A percentile compares a stretch with the other conserved stretches of the same genome.
Conservation (phyloP, 1,284 basidiomycete genomes). For the Boletus albobrunnescens region DNA sequence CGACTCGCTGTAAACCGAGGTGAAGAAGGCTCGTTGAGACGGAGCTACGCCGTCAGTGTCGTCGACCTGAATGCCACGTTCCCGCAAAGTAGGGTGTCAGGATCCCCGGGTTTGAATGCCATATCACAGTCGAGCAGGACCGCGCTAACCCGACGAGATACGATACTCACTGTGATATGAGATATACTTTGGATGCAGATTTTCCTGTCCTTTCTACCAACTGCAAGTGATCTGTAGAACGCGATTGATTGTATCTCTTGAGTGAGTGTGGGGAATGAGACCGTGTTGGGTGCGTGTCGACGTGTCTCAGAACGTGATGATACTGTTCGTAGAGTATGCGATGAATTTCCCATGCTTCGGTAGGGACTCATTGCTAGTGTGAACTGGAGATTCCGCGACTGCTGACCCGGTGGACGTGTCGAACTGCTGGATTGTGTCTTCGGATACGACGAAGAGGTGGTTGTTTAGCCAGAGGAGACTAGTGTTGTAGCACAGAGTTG, state of each 20-base stretch:
- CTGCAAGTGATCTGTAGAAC: neutral
- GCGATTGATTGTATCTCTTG: neutral
- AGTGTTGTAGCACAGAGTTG: neutral
- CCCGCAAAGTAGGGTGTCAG: too few species aligned
- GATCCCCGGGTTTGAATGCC: too few species aligned
- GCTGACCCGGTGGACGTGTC: neutral
- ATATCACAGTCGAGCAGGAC: too few species aligned
- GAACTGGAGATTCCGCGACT: neutral
- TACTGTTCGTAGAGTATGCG: neutral
- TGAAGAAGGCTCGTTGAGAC: too few species aligned
- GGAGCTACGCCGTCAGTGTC: too few species aligned
- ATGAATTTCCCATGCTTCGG: neutral
- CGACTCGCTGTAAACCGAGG: too few species aligned
- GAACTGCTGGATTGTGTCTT: neutral
- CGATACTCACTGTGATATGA: neutral
- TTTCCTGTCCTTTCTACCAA: neutral
- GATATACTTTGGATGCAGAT: neutral
- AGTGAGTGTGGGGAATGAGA: neutral
- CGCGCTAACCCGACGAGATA: too few species aligned
- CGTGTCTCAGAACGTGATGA: neutral
- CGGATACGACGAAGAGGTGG: neutral
- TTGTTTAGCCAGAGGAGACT: neutral
- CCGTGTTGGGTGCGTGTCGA: neutral
- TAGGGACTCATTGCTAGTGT: neutral
- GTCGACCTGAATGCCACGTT: neutral